phyloP scores from a whole-genome alignment of 192 early-diverging fungal genomes.

The Pilobolus umbonatus region DNA sequence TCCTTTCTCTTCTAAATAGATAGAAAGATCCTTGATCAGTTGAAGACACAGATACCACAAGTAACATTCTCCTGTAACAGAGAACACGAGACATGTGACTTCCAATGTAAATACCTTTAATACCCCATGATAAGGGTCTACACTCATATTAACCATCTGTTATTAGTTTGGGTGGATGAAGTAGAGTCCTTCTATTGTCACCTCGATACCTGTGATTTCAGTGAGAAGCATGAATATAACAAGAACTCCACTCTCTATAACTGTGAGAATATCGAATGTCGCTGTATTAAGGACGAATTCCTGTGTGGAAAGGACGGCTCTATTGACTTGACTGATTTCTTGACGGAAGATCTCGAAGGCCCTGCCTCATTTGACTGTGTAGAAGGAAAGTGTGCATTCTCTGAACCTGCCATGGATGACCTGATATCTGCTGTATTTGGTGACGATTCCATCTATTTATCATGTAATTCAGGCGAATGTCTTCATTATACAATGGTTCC shows the following conservation, averaged over 20 bases:
- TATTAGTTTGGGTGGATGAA: conserved; percentile 74
- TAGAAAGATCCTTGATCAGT: conserved; percentile 51
- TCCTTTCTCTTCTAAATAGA: conserved; percentile 29
- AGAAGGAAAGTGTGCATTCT: conserved; percentile 53
- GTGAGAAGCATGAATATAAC: conserved; percentile 51
- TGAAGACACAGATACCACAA: conserved; percentile 63
- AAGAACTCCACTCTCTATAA: conserved; percentile 55
- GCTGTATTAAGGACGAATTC: conserved; percentile 73
- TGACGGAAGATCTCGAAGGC: conserved; percentile 72
- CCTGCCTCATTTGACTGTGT: conserved; percentile 70
- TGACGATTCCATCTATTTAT: conserved; percentile 75
- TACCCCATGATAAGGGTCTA: too few relatives aligned
- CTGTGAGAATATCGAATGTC: conserved; percentile 75
- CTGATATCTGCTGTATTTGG: conserved; percentile 76
- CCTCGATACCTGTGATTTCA: conserved; percentile 68
- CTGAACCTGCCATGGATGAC: conserved; percentile 80
- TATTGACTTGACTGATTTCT: conserved; percentile 75
- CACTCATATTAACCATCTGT: background rate
- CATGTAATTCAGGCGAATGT: conserved; percentile 81
- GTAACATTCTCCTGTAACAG: conserved; percentile 73
- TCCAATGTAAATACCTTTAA: conserved; percentile 78
- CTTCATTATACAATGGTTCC: conserved; percentile 85
- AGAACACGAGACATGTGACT: conserved; percentile 55
- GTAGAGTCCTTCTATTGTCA: conserved; percentile 90
- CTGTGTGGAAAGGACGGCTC: conserved; percentile 80